These are phyloP conservation scores for Dactylellina drechsleri DNA, from an alignment of 2,329 filamentous ascomycete genomes.

Conservation along the genomic window DNA sequence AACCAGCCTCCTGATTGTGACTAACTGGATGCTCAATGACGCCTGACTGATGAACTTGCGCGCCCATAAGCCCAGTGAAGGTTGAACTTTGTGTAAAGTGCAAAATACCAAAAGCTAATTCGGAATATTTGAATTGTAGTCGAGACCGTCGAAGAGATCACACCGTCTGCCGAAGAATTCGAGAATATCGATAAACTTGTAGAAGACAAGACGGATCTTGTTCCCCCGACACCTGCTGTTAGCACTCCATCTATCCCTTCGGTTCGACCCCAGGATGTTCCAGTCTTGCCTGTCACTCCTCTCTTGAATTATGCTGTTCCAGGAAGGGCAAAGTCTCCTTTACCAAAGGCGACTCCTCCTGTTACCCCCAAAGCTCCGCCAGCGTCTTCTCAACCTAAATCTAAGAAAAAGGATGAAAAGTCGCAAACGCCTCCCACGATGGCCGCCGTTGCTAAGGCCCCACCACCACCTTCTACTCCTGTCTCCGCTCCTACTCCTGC, in stretches of 20 bases:
- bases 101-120: slow-evolving; percentile 41
- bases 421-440: slow-evolving; percentile 30
- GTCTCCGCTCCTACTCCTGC: neutral
- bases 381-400: slow-evolving; percentile 28
- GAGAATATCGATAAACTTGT: slow-evolving; percentile 48
- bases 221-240: slow-evolving; percentile 25
- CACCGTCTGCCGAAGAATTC: slow-evolving; percentile 39
- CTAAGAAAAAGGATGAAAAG: slow-evolving; percentile 49
- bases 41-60: slow-evolving; percentile 12
- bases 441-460: slow-evolving; percentile 45
- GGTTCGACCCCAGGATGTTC: slow-evolving; percentile 44
- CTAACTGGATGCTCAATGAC: slow-evolving; percentile 23
- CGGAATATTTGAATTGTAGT: slow-evolving; percentile 32
- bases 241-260: slow-evolving; percentile 16
- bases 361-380: slow-evolving; percentile 32
- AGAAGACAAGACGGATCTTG: slow-evolving; percentile 42
- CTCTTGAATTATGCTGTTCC: slow-evolving; percentile 37
- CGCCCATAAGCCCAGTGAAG: slow-evolving; percentile 15
- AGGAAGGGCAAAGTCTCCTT: slow-evolving; percentile 33
- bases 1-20: slow-evolving; percentile 37
- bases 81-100: slow-evolving; percentile 21
- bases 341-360: slow-evolving; percentile 27
- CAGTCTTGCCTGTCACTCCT: slow-evolving; percentile 45
- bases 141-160: slow-evolving; percentile 49
- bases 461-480: slow-evolving; percentile 7